Percentiles rank a stretch among this genome's conserved stretches.
phyloP scores from a whole-genome alignment of 129 eudicot species.

The Chrysanthemum lavandulifolium region DNA sequence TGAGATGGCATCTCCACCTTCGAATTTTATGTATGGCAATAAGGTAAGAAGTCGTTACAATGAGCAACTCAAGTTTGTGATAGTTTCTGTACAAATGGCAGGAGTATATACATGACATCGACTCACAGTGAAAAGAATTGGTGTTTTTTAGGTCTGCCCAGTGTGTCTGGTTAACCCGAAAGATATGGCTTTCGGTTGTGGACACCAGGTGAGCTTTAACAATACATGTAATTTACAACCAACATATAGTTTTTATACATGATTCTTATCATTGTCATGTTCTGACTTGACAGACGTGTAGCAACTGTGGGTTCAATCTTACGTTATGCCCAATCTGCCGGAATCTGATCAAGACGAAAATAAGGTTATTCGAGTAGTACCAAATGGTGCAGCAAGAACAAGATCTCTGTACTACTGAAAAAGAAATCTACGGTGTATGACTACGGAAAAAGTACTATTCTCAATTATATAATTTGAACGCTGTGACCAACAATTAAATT shows the following conservation, averaged over 20 bases:
- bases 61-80: background rate
- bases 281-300: constrained; percentile 45
- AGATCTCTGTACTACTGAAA: background rate
- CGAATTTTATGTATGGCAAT: constrained; percentile 35
- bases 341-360: constrained; percentile 42
- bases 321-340: constrained; percentile 49
- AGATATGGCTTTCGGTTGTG: constrained; percentile 66
- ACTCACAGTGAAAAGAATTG: background rate
- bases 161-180: constrained; percentile 40
- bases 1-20: constrained; percentile 29
- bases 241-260: background rate
- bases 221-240: background rate
- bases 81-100: too few species aligned
- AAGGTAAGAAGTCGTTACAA: constrained; percentile 28
- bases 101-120: too few species aligned
- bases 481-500: background rate
- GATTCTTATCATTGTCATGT: background rate
- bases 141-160: constrained; percentile 41
- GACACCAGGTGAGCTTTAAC: constrained; percentile 55
- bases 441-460: background rate
- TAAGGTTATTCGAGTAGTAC: constrained; percentile 25
- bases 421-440: background rate
- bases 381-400: too few species aligned
- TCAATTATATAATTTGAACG: background rate
- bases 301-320: constrained; percentile 54